Conservation (phyloP, 306 rosid genomes). For the Prunus mira region DNA sequence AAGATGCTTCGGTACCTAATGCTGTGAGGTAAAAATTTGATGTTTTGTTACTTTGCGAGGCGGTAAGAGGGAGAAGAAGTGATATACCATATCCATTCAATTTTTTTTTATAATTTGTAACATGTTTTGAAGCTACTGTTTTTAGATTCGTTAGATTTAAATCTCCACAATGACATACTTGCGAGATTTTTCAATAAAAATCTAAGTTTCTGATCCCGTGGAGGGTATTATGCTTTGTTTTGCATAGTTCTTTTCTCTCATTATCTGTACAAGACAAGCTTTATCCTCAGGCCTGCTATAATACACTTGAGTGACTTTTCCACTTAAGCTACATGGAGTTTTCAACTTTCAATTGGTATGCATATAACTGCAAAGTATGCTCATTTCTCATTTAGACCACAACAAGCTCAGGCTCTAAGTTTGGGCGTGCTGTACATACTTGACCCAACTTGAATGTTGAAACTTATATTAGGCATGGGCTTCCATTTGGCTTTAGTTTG, state of each 20-base stretch:
- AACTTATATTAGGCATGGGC: not conserved
- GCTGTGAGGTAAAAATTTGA: slow-evolving; percentile 27
- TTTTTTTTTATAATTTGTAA: slow-evolving; percentile 16
- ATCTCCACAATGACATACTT: slow-evolving; percentile 21
- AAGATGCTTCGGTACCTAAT: slow-evolving; percentile 30
- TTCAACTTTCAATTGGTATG: not conserved
- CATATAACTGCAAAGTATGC: not conserved
- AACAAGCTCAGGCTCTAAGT: not conserved
- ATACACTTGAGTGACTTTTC: not conserved
- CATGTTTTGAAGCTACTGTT: slow-evolving; percentile 15
- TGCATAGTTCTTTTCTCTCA: not conserved
- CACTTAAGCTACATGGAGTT: not conserved
- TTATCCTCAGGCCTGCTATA: not conserved
- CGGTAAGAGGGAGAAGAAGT: slow-evolving; percentile 28
- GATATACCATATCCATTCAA: slow-evolving; percentile 6
- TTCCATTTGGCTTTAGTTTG: not conserved
- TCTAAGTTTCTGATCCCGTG: slow-evolving; percentile 17
- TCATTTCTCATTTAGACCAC: not conserved
- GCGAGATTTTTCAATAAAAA: slow-evolving; percentile 16
- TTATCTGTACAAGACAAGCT: not conserved
- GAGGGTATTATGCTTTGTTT: slow-evolving; percentile 19
- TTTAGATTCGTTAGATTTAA: slow-evolving; percentile 27
- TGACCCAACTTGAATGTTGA: not conserved
- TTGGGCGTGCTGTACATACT: not conserved
- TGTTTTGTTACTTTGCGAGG: slow-evolving; percentile 8